These are phyloP conservation scores for Flaveria ramosissima DNA, from an alignment of 129 eudicot species.

Conservation along the genomic window DNA sequence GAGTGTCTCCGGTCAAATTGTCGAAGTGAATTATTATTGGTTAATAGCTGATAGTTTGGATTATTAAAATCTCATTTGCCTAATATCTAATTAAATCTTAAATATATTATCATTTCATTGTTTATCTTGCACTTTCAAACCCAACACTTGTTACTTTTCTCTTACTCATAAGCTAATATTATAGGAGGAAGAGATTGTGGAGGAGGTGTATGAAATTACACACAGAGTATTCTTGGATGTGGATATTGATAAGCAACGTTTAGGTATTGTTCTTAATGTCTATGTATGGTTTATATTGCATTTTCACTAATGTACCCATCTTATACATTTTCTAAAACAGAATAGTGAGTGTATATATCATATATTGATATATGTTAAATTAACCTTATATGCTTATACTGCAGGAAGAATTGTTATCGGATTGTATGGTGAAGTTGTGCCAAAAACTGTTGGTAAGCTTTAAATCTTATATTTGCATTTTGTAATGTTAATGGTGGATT, in stretches of 20 bases:
- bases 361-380: slow-evolving; percentile 3
- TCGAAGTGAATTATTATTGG: too few relatives aligned
- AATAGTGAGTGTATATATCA: not conserved
- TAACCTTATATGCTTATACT: not conserved
- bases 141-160: slow-evolving; percentile 3
- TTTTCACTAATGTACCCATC: not conserved
- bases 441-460: slow-evolving; percentile 75
- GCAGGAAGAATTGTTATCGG: slow-evolving; percentile 92
- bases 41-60: too few relatives aligned
- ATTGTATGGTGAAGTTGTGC: slow-evolving; percentile 81
- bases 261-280: slow-evolving; percentile 52
- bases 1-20: too few relatives aligned
- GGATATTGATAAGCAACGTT: slow-evolving; percentile 89
- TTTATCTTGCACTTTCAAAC: not conserved
- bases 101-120: not conserved
- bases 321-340: not conserved
- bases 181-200: slow-evolving; percentile 62
- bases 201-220: slow-evolving; percentile 71
- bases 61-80: too few relatives aligned
- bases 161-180: not conserved
- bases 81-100: too few relatives aligned
- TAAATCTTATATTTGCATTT: slow-evolving; percentile 1
- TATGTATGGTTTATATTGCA: not conserved
- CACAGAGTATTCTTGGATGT: slow-evolving; percentile 87
- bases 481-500: too few relatives aligned